phyloP scores from a whole-genome alignment of 164 flowering plant species.

The Warburgia ugandensis region DNA sequence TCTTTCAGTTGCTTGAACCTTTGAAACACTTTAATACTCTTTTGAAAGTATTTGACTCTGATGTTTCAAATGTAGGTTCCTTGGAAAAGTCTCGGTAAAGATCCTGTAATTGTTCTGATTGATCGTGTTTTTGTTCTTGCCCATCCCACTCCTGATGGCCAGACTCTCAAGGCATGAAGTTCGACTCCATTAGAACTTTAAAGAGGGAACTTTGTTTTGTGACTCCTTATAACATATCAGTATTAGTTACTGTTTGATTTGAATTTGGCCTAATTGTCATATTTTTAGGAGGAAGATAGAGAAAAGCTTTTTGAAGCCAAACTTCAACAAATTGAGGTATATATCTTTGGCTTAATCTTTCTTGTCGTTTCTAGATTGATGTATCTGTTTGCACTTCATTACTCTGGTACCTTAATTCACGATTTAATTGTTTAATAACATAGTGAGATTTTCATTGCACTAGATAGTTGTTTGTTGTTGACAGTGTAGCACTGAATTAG shows the following conservation, averaged over 20 bases:
- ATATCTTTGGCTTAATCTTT: no score
- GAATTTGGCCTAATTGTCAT: slow-evolving; percentile 2
- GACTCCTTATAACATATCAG: background rate
- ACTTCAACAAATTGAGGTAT: slow-evolving; percentile 94
- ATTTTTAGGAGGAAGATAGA: slow-evolving; percentile 68
- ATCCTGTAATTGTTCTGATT: slow-evolving; percentile 92
- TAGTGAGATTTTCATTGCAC: no score
- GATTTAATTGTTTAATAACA: no score
- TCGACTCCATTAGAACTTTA: background rate
- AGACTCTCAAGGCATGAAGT: slow-evolving; percentile 53
- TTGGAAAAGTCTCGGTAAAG: slow-evolving; percentile 98
- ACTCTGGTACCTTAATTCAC: background rate
- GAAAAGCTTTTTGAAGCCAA: slow-evolving; percentile 83
- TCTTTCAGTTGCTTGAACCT: no score
- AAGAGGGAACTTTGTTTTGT: background rate
- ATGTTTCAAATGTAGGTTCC: slow-evolving; percentile 59
- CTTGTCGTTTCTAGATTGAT: no score
- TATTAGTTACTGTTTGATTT: slow-evolving; percentile 1
- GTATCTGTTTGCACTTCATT: background rate
- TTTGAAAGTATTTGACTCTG: background rate
- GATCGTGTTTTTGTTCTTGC: slow-evolving; percentile 95
- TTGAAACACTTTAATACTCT: background rate
- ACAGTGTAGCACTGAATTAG: no score
- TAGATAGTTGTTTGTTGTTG: no score
- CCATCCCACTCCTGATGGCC: slow-evolving; percentile 67